Evolutionary conservation across 2,329 filamentous ascomycete species (phyloP).

Genomic region (Chaetomium globosum): DNA sequence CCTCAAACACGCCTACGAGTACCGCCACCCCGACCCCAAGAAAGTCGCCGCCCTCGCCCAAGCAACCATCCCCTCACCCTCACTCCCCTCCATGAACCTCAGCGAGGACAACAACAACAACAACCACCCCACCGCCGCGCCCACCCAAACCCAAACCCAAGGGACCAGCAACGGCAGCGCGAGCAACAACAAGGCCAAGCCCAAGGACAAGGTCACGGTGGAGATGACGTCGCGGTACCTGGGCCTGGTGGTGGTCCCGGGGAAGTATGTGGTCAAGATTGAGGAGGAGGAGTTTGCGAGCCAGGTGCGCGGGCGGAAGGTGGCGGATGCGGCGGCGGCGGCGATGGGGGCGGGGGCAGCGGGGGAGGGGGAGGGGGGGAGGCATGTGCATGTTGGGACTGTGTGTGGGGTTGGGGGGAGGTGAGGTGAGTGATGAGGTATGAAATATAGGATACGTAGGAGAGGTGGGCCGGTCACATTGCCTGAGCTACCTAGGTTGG

Average conservation of each 20-base stretch:
- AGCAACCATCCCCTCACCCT: background rate
- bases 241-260: slow-evolving; percentile 86
- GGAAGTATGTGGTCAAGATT: slow-evolving; percentile 81
- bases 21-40: slow-evolving; percentile 67
- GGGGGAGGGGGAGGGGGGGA: too few species aligned
- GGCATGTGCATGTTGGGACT: too few species aligned
- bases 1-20: slow-evolving; percentile 83
- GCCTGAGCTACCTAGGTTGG: too few species aligned
- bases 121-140: too few species aligned
- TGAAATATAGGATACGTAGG: too few species aligned
- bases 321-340: background rate
- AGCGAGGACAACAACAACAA: background rate
- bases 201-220: slow-evolving; percentile 52
- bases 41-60: slow-evolving; percentile 28
- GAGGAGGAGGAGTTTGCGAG: slow-evolving; percentile 78
- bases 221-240: slow-evolving; percentile 85
- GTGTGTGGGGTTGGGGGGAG: too few species aligned
- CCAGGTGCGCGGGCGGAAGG: slow-evolving; percentile 45
- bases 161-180: background rate
- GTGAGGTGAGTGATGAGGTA: too few species aligned
- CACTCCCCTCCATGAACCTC: background rate
- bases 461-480: too few species aligned
- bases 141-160: too few species aligned
- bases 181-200: slow-evolving; percentile 37
- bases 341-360: too few species aligned